Conservation (phyloP, 345 rosid species). For the Ricinus communis region DNA sequence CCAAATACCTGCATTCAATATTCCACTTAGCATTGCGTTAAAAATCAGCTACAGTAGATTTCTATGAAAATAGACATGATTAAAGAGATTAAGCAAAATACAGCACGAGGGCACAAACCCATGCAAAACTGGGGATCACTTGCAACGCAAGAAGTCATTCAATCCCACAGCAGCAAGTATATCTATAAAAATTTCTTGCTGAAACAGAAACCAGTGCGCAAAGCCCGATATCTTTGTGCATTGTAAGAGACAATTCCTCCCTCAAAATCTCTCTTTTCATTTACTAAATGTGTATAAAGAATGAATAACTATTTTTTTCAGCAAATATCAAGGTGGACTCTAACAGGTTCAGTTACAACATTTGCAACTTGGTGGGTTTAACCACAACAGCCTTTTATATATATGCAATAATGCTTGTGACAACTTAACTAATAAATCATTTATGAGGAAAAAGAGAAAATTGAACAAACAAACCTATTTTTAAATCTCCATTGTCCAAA, state of each 20-base stretch:
- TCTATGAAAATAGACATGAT: not conserved
- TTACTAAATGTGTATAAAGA: too few species aligned
- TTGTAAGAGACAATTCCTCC: not conserved
- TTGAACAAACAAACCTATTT: too few species aligned
- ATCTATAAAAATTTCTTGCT: not conserved
- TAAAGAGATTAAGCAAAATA: not conserved
- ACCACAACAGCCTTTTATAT: too few species aligned
- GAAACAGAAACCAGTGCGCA: not conserved
- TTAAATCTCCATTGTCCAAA: too few species aligned
- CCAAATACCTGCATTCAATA: slow-evolving; percentile 51
- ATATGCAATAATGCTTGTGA: too few species aligned
- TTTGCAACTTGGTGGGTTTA: too few species aligned
- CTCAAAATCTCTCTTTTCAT: not conserved
- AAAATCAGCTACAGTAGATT: not conserved
- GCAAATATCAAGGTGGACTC: too few species aligned
- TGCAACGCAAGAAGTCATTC: not conserved
- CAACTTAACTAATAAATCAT: too few species aligned
- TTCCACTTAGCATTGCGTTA: slow-evolving; percentile 1
- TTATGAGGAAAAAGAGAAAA: too few species aligned
- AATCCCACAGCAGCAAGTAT: not conserved
- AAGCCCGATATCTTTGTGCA: not conserved
- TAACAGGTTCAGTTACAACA: too few species aligned
- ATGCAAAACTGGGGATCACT: not conserved
- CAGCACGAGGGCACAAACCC: not conserved
- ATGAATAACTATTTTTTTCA: too few species aligned